phyloP scores from a whole-genome alignment of 306 rosid species.

The Cyclanthera cordifolia region DNA sequence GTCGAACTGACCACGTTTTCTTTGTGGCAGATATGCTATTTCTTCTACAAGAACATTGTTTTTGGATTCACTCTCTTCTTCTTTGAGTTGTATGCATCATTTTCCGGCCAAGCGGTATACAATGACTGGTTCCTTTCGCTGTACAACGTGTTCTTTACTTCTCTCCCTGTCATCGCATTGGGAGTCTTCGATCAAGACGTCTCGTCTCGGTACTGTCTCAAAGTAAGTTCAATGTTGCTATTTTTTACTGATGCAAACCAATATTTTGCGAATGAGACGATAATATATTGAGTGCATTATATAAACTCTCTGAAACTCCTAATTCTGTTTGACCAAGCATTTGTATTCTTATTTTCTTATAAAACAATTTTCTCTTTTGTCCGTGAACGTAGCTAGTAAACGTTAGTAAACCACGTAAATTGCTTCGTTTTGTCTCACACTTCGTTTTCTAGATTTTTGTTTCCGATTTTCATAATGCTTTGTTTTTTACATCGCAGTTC shows the following conservation, averaged over 20 bases:
- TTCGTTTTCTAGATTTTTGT: no score
- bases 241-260: neutral
- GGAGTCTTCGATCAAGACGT: conserved; percentile 99
- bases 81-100: conserved; percentile 64
- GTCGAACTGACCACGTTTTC: conserved; percentile 16
- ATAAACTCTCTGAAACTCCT: no score
- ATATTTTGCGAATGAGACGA: no score
- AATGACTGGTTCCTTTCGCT: conserved; percentile 84
- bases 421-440: no score
- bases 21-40: conserved; percentile 72
- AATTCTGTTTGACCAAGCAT: no score
- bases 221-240: conserved; percentile 32
- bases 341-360: no score
- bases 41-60: conserved; percentile 89
- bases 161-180: conserved; percentile 92
- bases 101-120: conserved; percentile 75
- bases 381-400: no score
- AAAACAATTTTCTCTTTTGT: no score
- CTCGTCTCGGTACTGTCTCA: conserved; percentile 57
- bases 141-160: conserved; percentile 86
- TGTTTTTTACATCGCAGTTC: conserved; percentile 41
- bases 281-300: no score
- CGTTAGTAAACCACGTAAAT: no score
- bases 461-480: no score
- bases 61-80: conserved; percentile 87